Evolutionary conservation across 306 rosid genomes (phyloP), one percentile per base, ranked within the genome.

Genomic region (Gastrolobium bilobum): DNA sequence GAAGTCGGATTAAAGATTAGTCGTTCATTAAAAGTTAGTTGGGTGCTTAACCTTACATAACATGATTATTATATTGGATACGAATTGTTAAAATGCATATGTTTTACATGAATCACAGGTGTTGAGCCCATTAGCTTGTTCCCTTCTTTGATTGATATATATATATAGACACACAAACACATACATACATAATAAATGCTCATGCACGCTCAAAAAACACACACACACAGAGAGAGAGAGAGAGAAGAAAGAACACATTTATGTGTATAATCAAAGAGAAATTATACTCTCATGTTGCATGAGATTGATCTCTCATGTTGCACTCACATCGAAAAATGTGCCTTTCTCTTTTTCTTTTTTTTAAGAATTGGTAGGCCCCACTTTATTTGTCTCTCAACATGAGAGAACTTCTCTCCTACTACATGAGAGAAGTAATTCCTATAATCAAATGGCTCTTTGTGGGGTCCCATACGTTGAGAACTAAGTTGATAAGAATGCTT

Each of bases 1-100:
- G 99, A 92, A 94, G 97, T 94, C 9, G 97, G 97, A 83, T 71
- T 92, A 34, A 94, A 94, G 88, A 94, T 94, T 68, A 92, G 99
- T 64, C 94, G 99, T 48, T 91, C 99, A 31, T 84, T 94, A 66
- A 94, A 89, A 92, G 97, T 94, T 87, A 88, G 99, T 92, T 85
- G 51, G 82, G 80, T 72, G 38, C 84, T 84, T 92, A 72, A 57
- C 79, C 83, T 63, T 73, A 15, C 46, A 31, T 64, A 15, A 48
- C 20, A 30, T 74, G 46, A 40, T 34, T 33, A 8, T 40, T 57
- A 20, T 20, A 1, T 73, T 60, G 26, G 80, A 53, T 40, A 34
- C 31, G 56, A 62, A 38, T 68, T 47, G 39, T 72, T 47, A 11
- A 31, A 29, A 73, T 71, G 65, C 80, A 59, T 58, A 37, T 10